phyloP scores from a whole-genome alignment of 2,329 filamentous ascomycete species.

The Alternaria arborescens region DNA sequence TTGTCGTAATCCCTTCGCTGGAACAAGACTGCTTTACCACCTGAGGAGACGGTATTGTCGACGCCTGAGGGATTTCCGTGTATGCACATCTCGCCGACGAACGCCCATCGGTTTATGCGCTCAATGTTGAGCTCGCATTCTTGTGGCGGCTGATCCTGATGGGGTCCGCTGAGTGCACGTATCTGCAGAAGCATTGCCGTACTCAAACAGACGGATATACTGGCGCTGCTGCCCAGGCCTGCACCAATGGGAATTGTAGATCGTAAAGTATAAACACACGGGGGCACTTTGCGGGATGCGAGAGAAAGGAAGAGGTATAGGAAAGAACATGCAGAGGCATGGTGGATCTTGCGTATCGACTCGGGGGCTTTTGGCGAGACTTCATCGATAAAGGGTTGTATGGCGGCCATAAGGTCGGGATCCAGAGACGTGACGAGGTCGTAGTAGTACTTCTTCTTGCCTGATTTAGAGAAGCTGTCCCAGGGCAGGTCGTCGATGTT shows the following conservation, averaged over 20 bases:
- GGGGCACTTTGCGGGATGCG: conserved; percentile 78
- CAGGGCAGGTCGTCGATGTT: conserved; percentile 92
- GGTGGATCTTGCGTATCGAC: conserved; percentile 82
- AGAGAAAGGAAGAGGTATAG: conserved; percentile 93
- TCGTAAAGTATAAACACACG: conserved; percentile 87
- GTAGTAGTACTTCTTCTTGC: conserved; percentile 95
- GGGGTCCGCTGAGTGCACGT: conserved; percentile 85
- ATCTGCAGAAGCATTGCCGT: conserved; percentile 87
- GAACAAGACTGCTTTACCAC: conserved; percentile 94
- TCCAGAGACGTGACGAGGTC: conserved; percentile 82
- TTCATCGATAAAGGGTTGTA: conserved; percentile 78
- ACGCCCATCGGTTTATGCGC: conserved; percentile 97
- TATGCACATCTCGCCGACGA: conserved; percentile 96
- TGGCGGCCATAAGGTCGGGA: conserved; percentile 77
- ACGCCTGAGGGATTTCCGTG: conserved; percentile 97
- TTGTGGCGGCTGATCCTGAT: conserved; percentile 86
- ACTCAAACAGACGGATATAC: conserved; percentile 87
- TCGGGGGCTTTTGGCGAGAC: conserved; percentile 74
- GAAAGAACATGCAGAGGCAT: conserved; percentile 82
- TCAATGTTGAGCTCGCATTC: conserved; percentile 92
- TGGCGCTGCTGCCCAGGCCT: conserved; percentile 92
- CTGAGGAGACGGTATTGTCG: conserved; percentile 93
- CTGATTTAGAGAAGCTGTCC: conserved; percentile 78
- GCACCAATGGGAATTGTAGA: conserved; percentile 94
- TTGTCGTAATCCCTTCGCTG: conserved; percentile 79